phyloP scores from a whole-genome alignment of 2,329 filamentous ascomycete species.

The Trichoderma sp. region DNA sequence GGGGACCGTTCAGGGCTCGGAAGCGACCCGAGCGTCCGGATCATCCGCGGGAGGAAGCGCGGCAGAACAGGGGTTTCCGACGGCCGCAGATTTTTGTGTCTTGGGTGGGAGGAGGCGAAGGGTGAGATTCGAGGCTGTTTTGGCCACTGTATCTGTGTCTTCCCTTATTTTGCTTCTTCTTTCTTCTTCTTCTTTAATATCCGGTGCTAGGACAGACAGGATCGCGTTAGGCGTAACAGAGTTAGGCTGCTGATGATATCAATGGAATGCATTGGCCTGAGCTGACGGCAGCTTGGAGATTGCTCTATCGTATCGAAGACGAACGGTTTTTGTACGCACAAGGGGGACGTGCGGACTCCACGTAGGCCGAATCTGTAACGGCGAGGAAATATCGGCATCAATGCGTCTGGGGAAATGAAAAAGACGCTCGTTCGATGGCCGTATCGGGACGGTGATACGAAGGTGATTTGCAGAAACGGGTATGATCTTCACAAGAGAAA shows the following conservation, averaged over 20 bases:
- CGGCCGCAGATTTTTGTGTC: constrained; percentile 15
- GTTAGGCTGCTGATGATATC: neutral
- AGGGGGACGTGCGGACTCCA: neutral
- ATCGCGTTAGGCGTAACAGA: neutral
- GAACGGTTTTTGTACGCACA: neutral
- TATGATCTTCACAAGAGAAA: neutral
- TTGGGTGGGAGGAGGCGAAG: neutral
- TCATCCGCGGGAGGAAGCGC: constrained; percentile 16
- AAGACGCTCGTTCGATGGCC: neutral
- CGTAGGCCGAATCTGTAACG: neutral
- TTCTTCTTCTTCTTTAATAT: neutral
- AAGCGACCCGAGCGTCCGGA: constrained; percentile 14
- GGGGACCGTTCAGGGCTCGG: neutral
- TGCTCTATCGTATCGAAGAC: neutral
- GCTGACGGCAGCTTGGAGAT: neutral
- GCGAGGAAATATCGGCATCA: neutral
- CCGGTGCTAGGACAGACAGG: neutral
- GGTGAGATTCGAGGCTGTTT: neutral
- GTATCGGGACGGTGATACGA: neutral
- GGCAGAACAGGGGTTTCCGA: constrained; percentile 19
- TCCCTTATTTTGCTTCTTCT: neutral
- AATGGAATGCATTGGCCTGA: neutral
- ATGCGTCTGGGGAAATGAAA: constrained; percentile 2
- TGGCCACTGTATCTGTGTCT: neutral
- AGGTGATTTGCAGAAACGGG: neutral